Percentiles rank a stretch among this genome's conserved stretches.
Conservation (phyloP, 352 stramenopile genomes). For the Globisporangium orthogonon region DNA sequence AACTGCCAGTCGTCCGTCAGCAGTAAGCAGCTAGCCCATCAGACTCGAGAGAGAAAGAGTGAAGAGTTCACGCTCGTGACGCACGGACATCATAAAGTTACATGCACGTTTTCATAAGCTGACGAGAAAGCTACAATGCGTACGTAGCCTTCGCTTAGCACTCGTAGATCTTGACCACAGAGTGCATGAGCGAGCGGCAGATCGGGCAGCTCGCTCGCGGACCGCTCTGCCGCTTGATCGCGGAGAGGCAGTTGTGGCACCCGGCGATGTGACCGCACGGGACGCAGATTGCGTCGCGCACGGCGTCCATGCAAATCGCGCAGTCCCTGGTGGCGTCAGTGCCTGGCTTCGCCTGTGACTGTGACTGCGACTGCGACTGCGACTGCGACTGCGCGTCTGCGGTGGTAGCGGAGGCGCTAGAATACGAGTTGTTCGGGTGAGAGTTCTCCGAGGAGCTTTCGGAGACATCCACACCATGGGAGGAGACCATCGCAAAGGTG, state of each 20-base stretch:
- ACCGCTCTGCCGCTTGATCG: conserved; percentile 20
- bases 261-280: conserved; percentile 48
- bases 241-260: conserved; percentile 32
- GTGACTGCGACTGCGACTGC: neutral
- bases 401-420: neutral
- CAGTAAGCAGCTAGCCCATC: neutral
- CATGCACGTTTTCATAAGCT: conserved; percentile 3
- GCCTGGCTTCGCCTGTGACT: neutral
- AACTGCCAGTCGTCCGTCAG: neutral
- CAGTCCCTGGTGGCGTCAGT: conserved; percentile 16
- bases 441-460: neutral
- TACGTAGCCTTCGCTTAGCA: conserved; percentile 9
- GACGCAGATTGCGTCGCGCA: conserved; percentile 40
- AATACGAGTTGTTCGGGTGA: neutral
- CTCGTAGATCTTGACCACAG: conserved; percentile 48
- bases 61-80: no score
- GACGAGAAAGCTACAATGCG: neutral
- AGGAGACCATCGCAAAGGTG: neutral
- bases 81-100: conserved; percentile 7
- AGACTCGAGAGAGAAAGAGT: no score
- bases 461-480: neutral
- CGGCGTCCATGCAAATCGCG: conserved; percentile 36
- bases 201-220: conserved; percentile 31
- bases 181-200: conserved; percentile 29
- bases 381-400: neutral